phyloP scores from a whole-genome alignment of 306 rosid species.

The Dryas alaskensis region DNA sequence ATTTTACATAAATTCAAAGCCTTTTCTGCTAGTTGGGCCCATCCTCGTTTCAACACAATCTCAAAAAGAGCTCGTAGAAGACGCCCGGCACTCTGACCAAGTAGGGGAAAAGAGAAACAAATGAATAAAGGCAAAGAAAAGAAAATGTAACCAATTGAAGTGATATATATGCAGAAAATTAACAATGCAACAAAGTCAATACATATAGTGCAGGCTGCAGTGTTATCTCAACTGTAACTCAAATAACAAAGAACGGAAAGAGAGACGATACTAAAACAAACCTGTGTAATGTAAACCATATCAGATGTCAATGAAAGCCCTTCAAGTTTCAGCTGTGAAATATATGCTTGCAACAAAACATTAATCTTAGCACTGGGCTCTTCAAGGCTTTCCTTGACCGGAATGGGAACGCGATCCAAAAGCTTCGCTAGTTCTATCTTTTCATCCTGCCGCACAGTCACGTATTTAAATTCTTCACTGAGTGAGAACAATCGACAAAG shows the following conservation, averaged over 20 bases:
- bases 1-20: conserved; percentile 91
- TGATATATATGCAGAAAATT: neutral
- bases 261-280: conserved; percentile 22
- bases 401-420: conserved; percentile 90
- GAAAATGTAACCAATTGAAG: neutral
- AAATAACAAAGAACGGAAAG: neutral
- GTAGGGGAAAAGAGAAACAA: conserved; percentile 8
- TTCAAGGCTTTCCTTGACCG: conserved; percentile 92
- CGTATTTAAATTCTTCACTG: conserved; percentile 96
- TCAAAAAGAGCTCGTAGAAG: conserved; percentile 98
- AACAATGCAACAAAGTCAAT: neutral
- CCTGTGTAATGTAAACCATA: conserved; percentile 98
- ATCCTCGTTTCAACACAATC: conserved; percentile 84
- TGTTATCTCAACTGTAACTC: neutral
- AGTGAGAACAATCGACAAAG: conserved; percentile 86
- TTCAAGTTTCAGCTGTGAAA: conserved; percentile 90
- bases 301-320: conserved; percentile 91
- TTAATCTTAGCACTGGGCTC: conserved; percentile 98
- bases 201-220: conserved; percentile 1
- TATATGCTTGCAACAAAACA: conserved; percentile 88
- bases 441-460: conserved; percentile 88
- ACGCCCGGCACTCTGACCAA: conserved; percentile 82
- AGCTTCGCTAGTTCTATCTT: conserved; percentile 91
- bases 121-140: neutral
- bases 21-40: conserved; percentile 94